phyloP scores from a whole-genome alignment of 352 stramenopile genomes.

The Pythium periplocum region DNA sequence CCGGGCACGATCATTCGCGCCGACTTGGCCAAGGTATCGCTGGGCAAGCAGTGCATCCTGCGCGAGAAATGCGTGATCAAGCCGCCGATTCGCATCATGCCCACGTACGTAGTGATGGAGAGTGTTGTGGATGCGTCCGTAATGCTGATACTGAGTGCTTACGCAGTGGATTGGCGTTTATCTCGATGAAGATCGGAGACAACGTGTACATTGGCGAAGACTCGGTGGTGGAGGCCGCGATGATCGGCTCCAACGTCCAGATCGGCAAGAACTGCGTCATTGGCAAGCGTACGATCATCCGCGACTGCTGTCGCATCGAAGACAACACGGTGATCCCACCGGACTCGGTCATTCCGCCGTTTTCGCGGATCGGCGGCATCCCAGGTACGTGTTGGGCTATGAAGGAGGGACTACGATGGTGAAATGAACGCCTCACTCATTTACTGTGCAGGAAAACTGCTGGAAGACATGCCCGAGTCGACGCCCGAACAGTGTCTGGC shows the following conservation, averaged over 20 bases:
- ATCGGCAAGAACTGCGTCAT: constrained; percentile 87
- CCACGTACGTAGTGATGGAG: constrained; percentile 31
- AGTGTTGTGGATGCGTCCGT: neutral
- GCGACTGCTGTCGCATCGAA: constrained; percentile 80
- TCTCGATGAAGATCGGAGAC: constrained; percentile 80
- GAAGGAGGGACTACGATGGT: neutral
- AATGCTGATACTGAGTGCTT: constrained; percentile 5
- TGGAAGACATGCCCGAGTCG: constrained; percentile 79
- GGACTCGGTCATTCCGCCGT: constrained; percentile 72
- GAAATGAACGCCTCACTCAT: neutral
- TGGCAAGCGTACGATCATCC: constrained; percentile 79
- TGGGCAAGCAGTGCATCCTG: constrained; percentile 81
- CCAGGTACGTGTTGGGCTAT: constrained; percentile 34
- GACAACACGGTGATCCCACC: constrained; percentile 75
- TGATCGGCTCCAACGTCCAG: constrained; percentile 79
- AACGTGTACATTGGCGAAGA: constrained; percentile 74
- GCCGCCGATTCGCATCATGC: constrained; percentile 53
- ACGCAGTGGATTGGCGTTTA: constrained; percentile 66
- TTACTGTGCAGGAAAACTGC: constrained; percentile 40
- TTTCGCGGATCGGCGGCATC: constrained; percentile 65
- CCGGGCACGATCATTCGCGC: constrained; percentile 66
- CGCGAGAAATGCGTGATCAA: constrained; percentile 65
- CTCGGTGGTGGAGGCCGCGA: constrained; percentile 73
- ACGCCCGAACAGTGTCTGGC: constrained; percentile 63
- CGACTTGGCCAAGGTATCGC: constrained; percentile 77